Evolutionary conservation across 805 yeast genomes (phyloP).

Genomic region (Phaffomyces antillensis): DNA sequence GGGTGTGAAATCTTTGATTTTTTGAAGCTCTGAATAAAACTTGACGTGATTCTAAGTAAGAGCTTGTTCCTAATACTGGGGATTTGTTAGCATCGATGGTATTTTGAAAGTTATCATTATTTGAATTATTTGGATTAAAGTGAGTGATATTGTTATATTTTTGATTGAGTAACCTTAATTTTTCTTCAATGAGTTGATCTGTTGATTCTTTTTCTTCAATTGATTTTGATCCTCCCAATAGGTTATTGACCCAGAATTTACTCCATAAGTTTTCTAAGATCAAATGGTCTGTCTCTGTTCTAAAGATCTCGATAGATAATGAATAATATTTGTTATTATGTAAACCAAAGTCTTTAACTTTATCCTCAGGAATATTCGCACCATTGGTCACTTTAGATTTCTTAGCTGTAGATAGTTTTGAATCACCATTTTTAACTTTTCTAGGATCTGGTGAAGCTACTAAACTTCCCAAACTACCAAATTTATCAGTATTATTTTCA

Average conservation of each 20-base stretch:
- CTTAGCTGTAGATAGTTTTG: not conserved
- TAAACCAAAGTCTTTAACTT: conserved; percentile 58
- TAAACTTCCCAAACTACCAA: conserved; percentile 7
- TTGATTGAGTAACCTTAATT: conserved; percentile 11
- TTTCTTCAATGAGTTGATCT: conserved; percentile 8
- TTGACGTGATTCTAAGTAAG: not conserved
- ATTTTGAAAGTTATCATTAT: not conserved
- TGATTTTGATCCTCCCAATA: conserved; percentile 19
- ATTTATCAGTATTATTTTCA: conserved; percentile 6
- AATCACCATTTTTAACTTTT: conserved; percentile 1
- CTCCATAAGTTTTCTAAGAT: conserved; percentile 37
- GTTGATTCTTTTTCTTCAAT: not conserved
- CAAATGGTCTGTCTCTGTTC: conserved; percentile 41
- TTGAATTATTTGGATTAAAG: not conserved
- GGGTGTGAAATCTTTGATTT: not conserved
- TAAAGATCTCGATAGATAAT: conserved; percentile 53
- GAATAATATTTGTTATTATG: conserved; percentile 67
- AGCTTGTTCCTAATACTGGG: not conserved
- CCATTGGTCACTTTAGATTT: conserved; percentile 2
- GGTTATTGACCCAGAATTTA: conserved; percentile 39
- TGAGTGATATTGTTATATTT: conserved; percentile 1
- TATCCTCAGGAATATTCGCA: conserved; percentile 37
- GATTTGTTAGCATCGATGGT: no score
- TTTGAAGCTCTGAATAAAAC: not conserved
- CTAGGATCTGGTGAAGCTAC: conserved; percentile 10